Conservation (phyloP, 768 basidiomycete species). For the Agaricus blazei region DNA sequence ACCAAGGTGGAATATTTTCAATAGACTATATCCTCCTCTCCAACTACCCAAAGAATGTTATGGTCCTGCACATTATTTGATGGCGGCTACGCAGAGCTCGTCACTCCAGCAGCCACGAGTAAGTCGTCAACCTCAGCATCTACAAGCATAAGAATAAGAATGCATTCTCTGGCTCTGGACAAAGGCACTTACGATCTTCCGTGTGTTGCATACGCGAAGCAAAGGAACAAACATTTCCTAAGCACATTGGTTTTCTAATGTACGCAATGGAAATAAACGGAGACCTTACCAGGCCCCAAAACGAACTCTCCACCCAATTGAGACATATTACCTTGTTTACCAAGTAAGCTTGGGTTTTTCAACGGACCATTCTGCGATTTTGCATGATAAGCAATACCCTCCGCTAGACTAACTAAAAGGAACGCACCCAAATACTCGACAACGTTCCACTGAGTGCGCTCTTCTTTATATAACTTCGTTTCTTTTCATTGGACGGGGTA, state of each 20-base stretch:
- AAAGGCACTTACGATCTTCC: slow-evolving; percentile 44
- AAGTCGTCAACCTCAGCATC: slow-evolving; percentile 47
- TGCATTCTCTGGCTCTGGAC: slow-evolving; percentile 9
- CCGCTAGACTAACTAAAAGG: not conserved
- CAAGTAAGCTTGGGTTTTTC: slow-evolving; percentile 40
- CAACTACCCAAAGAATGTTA: too few species aligned
- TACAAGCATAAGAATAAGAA: slow-evolving; percentile 17
- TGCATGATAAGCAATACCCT: not conserved
- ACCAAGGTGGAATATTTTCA: too few species aligned
- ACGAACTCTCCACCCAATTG: slow-evolving; percentile 65
- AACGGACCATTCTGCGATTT: slow-evolving; percentile 30
- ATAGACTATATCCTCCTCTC: too few species aligned
- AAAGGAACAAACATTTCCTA: slow-evolving; percentile 43
- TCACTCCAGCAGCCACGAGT: slow-evolving; percentile 38
- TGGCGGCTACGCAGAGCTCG: not conserved
- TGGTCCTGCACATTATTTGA: too few species aligned
- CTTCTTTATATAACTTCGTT: slow-evolving; percentile 39
- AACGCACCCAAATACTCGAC: slow-evolving; percentile 42
- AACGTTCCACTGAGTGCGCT: slow-evolving; percentile 24
- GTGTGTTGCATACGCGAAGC: slow-evolving; percentile 58
- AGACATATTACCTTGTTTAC: slow-evolving; percentile 55
- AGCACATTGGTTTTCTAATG: not conserved
- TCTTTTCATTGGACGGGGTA: slow-evolving; percentile 41
- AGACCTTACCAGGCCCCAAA: slow-evolving; percentile 46
- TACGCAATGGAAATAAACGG: not conserved